Evolutionary conservation across 306 rosid species (phyloP).

Genomic region (Amphicarpaea edgeworthii): DNA sequence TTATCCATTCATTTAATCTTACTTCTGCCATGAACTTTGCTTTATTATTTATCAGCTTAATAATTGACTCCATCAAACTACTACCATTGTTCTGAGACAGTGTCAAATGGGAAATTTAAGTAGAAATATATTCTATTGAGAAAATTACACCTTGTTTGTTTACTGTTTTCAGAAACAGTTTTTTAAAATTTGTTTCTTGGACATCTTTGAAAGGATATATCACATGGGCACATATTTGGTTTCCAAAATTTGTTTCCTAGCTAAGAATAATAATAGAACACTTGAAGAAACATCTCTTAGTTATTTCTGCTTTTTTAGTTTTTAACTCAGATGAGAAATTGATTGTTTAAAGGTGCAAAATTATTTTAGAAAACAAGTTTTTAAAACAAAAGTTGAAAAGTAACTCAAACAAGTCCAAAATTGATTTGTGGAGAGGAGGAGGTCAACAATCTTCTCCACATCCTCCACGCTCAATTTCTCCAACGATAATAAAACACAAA

Average conservation of each 20-base stretch:
- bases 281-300: not conserved
- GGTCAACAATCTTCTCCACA: not conserved
- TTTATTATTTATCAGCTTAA: slow-evolving; percentile 5
- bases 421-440: not conserved
- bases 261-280: not conserved
- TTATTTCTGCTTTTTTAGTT: not conserved
- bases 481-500: not conserved
- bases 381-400: not conserved
- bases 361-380: too few species aligned
- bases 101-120: not conserved
- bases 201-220: not conserved
- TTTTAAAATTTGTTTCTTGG: not conserved
- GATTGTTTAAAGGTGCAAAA: not conserved
- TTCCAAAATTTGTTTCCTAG: not conserved
- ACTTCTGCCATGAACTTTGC: not conserved
- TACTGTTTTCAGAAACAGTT: not conserved
- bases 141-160: not conserved
- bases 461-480: not conserved
- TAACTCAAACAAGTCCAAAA: not conserved
- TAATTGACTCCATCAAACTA: not conserved
- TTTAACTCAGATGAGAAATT: not conserved
- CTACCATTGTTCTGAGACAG: not conserved
- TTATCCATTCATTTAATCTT: slow-evolving; percentile 1
- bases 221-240: not conserved
- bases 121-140: not conserved